Evolutionary conservation across 192 early-diverging fungal genomes (phyloP), one percentile per base, ranked within the genome.

Genomic region (Powellomyces hirtus): DNA sequence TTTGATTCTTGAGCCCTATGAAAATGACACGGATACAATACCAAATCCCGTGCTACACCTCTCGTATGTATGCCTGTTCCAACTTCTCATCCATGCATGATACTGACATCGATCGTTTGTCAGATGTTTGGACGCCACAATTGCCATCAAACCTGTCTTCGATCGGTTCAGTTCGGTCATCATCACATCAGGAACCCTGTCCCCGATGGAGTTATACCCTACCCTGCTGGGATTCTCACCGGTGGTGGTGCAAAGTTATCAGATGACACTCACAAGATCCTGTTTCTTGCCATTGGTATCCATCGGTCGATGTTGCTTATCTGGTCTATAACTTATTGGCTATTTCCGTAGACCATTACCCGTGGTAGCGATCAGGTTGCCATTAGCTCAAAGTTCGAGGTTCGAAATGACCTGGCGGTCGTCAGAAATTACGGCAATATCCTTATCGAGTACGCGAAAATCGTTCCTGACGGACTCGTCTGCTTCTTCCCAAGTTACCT

Each of bases 171-270:
- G 88, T 59, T 90, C 92, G 1, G 98, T 99, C 10, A 90, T 98
- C 55, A 97, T 99, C 72, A 99, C 98, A 0, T 98, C 96, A 1
- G 98, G 98, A 58, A 99, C 98, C n/a, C 79, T 99, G 50, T 99
- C 98, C 14, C 98, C 98, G 1, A 82, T 99, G 81, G 94, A 97
- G 44, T 92, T 99, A 81, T 99, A 99, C 64, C 96, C 98, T 26
- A 92, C 90, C 60, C 90, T 99, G 55, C 77, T 99, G 2, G 86
- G 91, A 55, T 98, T 99, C 77, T 73, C 79, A 36, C 92, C 98
- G 0, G 85, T 86, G 1, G 90, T 99, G 0, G 84, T 91, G 73
- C 89, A 94, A 70, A 94, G 92, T 78, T 97, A 96, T 72, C 91
- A 94, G 29, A 99, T 99, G 97, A 91, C 95, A 27, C 80, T 99